Evolutionary conservation across 129 eudicot species (phyloP).

Genomic region (Escallonia rubra): DNA sequence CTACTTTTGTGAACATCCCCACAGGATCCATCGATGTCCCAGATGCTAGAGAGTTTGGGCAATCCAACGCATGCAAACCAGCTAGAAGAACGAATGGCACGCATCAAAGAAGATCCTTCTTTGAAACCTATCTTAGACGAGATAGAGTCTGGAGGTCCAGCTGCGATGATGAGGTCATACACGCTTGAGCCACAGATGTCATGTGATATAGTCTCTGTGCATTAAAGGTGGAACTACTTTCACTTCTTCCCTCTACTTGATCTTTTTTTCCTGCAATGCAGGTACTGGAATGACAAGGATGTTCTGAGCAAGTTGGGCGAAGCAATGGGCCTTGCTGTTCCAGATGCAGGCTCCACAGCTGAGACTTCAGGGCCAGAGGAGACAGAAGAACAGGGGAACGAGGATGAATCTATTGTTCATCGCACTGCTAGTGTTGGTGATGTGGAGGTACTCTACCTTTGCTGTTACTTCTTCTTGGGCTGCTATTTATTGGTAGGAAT

Average conservation of each 20-base stretch:
- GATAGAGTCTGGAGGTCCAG: slow-evolving; percentile 89
- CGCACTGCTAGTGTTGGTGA: slow-evolving; percentile 89
- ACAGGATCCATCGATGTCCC: slow-evolving; percentile 95
- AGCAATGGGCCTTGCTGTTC: slow-evolving; percentile 88
- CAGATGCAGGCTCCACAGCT: slow-evolving; percentile 55
- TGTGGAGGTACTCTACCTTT: slow-evolving; percentile 45
- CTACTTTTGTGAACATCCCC: slow-evolving; percentile 4
- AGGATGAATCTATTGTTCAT: slow-evolving; percentile 89
- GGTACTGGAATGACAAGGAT: slow-evolving; percentile 90
- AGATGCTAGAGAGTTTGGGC: slow-evolving; percentile 75
- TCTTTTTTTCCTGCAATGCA: background rate
- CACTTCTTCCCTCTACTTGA: too few species aligned
- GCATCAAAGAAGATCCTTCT: slow-evolving; percentile 84
- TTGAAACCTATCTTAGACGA: slow-evolving; percentile 89
- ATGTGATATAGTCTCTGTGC: background rate
- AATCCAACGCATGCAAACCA: slow-evolving; percentile 75
- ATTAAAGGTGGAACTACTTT: background rate
- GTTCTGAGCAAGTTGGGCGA: slow-evolving; percentile 80
- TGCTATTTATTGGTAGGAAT: background rate
- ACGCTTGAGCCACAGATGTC: background rate
- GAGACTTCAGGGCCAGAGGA: slow-evolving; percentile 52
- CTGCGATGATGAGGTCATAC: slow-evolving; percentile 96
- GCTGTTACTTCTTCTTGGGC: background rate
- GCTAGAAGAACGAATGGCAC: slow-evolving; percentile 90
- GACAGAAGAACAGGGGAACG: slow-evolving; percentile 61